These are phyloP conservation scores for Nitzschia inconspicua DNA, from an alignment of 108 stramenopile genomes.

Conservation along the genomic window DNA sequence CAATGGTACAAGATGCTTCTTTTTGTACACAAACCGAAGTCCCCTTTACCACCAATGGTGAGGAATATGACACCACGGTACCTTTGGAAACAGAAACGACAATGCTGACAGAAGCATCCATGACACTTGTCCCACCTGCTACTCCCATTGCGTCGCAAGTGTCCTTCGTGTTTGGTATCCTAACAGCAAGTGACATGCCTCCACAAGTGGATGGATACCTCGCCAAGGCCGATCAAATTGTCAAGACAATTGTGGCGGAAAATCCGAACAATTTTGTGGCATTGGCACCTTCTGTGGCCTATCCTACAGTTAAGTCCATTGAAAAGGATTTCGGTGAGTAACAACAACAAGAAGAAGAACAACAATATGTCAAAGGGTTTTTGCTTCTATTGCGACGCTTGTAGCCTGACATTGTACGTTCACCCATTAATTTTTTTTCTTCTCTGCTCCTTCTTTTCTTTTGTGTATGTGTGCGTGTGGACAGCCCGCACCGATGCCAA, in stretches of 20 bases:
- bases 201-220: slow-evolving; percentile 8
- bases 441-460: too few relatives aligned
- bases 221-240: slow-evolving; percentile 6
- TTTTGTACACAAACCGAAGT: too few relatives aligned
- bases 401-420: too few relatives aligned
- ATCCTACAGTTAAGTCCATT: slow-evolving; percentile 1
- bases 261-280: background rate
- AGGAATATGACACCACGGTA: background rate
- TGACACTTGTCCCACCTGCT: background rate
- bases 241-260: background rate
- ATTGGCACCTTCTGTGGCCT: background rate
- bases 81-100: background rate
- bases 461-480: background rate
- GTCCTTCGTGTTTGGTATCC: slow-evolving; percentile 20
- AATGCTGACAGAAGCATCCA: background rate
- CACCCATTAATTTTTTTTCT: too few relatives aligned
- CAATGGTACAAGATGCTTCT: background rate
- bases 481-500: slow-evolving; percentile 7
- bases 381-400: too few relatives aligned
- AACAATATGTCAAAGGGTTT: too few relatives aligned
- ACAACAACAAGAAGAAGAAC: background rate
- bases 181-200: background rate
- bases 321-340: slow-evolving; percentile 13
- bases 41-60: background rate
- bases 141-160: background rate